Evolutionary conservation across 495 filamentous ascomycete species (phyloP), one percentile per base, ranked within the genome.

Genomic region (Penicillium dipodomyicola): DNA sequence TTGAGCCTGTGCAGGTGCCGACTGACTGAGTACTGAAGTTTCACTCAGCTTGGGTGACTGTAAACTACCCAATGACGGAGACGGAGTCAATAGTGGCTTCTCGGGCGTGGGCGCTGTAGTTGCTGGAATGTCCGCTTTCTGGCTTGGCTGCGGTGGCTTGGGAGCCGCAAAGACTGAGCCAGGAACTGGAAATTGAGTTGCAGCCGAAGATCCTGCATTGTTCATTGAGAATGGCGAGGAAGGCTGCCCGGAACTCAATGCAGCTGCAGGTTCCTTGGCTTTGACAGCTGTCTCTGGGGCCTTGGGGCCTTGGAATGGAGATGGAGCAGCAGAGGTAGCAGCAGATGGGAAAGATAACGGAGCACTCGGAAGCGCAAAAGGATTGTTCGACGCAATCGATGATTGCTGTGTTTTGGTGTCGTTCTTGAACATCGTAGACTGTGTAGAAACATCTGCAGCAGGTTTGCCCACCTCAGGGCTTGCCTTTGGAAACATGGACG

Each of bases 221-320:
- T 48, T 48, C 29, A n/a, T 10, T 4, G 25, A 17, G n/a, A 32
- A 48, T 2, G 25, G 17, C 17, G 45, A 32, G 27, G 20, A 12
- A n/a, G 27, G 25, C 27, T 48, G 45, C n/a, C 25, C 45, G n/a
- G 5, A 29, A 12, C n/a, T 11, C 4, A 29, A 17, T 1, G 15
- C 10, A 19, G 17, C 7, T 19, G 25, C 25, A 5, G n/a, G n/a
- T 12, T 30, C 45, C 27, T 48, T 42, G 23, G n/a, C 9, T 42
- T 51, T 40, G 3, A 12, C 25, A 41, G 32, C 56, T 39, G 37
- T 49, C 48, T 59, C 42, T 9, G 54, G 37, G 12, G 49, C 20
- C 23, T 62, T 61, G 23, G 48, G 9, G 5, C 52, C 56, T 35
- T 59, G 5, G 23, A 60, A 61, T 9, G 55, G 53, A 33, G 60